phyloP scores from a whole-genome alignment of 164 flowering plant species.

The Magnolia officinalis region DNA sequence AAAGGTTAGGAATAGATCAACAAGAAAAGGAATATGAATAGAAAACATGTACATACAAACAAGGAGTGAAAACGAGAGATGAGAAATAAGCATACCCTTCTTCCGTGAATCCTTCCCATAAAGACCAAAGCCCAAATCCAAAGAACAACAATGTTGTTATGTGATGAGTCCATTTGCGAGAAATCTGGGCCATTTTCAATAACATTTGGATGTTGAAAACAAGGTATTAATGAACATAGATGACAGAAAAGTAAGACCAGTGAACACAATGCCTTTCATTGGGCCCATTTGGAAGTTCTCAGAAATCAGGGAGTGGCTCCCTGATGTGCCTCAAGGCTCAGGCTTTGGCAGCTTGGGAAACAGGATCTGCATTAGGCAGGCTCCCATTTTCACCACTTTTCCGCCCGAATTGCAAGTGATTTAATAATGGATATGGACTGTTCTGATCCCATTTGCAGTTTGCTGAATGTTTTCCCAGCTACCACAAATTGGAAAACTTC shows the following conservation, averaged over 20 bases:
- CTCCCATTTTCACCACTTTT: too few species aligned
- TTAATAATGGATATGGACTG: too few species aligned
- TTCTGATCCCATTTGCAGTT: too few species aligned
- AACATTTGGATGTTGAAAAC: not conserved
- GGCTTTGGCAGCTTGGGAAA: too few species aligned
- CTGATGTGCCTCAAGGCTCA: too few species aligned
- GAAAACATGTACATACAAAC: not conserved
- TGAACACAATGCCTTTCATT: not conserved
- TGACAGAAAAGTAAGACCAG: not conserved
- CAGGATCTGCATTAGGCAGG: too few species aligned
- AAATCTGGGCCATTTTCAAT: slow-evolving; percentile 43
- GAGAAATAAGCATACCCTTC: slow-evolving; percentile 46
- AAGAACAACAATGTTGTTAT: slow-evolving; percentile 83
- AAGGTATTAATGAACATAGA: not conserved
- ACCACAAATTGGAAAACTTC: too few species aligned
- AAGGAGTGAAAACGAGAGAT: not conserved
- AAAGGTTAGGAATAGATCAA: not conserved
- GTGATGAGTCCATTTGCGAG: slow-evolving; percentile 90
- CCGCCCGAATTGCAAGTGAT: too few species aligned
- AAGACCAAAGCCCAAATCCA: slow-evolving; percentile 90
- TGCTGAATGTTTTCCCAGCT: too few species aligned
- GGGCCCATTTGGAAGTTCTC: not conserved
- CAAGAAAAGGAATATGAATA: not conserved
- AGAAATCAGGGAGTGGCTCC: not conserved
- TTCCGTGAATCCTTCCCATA: slow-evolving; percentile 80